Evolutionary conservation across 371 early-diverging fungal species (phyloP), one percentile per base, ranked within the genome.

Genomic region (Dichotomocladium elegans): DNA sequence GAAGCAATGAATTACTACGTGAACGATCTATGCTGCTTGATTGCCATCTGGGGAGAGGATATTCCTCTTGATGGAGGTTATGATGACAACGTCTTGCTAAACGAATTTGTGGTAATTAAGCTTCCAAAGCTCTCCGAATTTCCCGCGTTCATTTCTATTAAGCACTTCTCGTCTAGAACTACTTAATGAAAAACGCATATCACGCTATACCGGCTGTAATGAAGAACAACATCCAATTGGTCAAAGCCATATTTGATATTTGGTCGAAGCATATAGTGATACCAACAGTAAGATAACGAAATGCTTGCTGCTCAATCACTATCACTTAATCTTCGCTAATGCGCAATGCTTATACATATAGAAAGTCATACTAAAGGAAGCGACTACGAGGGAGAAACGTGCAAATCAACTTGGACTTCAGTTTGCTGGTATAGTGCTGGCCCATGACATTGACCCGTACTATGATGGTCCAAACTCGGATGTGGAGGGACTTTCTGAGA

Each of bases 1-100:
- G 64, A 66, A n/a, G 75, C 86, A 3, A 72, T 88, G 61, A 88
- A 85, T 45, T 87, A 85, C 49, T 79, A 83, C 58, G 77, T 86
- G 17, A 86, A 83, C 81, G 85, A 85, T 56, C 27, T 86, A 2
- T 79, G 82, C 40, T 62, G 81, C 0, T 44, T 84, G 1, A 48
- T 87, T 27, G 64, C 83, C 22, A 64, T 72, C 5, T 89, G 89
- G 89, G 80, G 74, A 2, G 58, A 57, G 33, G 52, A 61, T 1
- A 61, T 67, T 12, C 57, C 61, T 9, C 55, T 67, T 24, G 17
- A 55, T 6, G 37, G 62, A 19, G 41, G 55, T 6, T 61, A 63
- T 27, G 66, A 78, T 0, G 81, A 81, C 40, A 65, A 66, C 15
- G 58, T 59, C 6, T 53, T 68, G 6, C 41, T 79, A 11, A 63